Percentiles rank a stretch among this genome's conserved stretches.
These are phyloP conservation scores for Allodekkera sacchari DNA, from an alignment of 805 yeast genomes.

Conservation along the genomic window DNA sequence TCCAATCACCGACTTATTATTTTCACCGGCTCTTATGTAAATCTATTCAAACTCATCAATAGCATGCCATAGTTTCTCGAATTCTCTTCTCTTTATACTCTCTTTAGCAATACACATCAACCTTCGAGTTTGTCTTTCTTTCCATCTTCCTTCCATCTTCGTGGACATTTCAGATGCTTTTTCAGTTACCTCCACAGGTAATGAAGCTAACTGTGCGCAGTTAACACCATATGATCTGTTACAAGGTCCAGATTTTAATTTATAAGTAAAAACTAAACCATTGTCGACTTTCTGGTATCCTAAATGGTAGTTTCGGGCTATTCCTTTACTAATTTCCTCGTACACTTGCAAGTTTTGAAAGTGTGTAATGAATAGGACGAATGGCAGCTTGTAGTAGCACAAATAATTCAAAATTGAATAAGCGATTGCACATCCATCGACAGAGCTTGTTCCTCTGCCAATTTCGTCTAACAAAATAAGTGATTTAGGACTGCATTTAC, in stretches of 20 bases:
- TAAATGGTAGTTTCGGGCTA: constrained; percentile 62
- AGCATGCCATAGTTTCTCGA: constrained; percentile 11
- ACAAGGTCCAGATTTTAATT: constrained; percentile 40
- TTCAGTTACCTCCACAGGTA: constrained; percentile 39
- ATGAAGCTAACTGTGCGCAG: constrained; percentile 70
- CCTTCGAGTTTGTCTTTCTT: constrained; percentile 9
- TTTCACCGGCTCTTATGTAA: no score
- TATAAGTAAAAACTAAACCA: constrained; percentile 44
- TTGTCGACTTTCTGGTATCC: constrained; percentile 31
- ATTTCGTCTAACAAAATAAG: constrained; percentile 66
- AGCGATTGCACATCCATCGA: constrained; percentile 80
- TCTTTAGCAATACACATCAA: constrained; percentile 4
- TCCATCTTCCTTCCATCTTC: constrained; percentile 15
- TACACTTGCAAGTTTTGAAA: constrained; percentile 58
- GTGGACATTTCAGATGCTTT: constrained; percentile 33
- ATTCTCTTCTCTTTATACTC: constrained; percentile 1
- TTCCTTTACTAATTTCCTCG: constrained; percentile 27
- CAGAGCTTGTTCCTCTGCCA: constrained; percentile 62
- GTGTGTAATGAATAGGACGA: constrained; percentile 78
- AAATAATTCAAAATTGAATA: constrained; percentile 58
- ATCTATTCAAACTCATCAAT: constrained; percentile 13
- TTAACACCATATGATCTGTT: constrained; percentile 74
- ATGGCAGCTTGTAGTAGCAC: constrained; percentile 35
- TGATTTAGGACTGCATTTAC: constrained; percentile 39
- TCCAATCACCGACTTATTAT: no score